phyloP scores from a whole-genome alignment of 805 yeast species.

The Saccharomycopsis capsularis region DNA sequence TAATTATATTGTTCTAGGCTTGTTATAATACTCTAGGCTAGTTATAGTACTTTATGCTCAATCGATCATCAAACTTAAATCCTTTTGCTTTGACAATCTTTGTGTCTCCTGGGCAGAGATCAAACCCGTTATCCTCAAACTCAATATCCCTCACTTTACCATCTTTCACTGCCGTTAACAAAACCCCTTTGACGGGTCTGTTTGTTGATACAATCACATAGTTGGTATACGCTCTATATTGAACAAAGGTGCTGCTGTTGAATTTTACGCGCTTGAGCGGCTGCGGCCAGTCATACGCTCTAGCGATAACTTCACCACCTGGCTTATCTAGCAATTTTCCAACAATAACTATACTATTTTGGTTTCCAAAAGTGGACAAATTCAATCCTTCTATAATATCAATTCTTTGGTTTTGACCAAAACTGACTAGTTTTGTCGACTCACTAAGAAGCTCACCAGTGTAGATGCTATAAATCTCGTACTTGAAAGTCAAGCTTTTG shows the following conservation, averaged over 20 bases:
- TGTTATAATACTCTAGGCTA: too few relatives aligned
- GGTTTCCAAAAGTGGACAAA: neutral
- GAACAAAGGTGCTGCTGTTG: conserved; percentile 24
- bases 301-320: conserved; percentile 25
- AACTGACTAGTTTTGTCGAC: too few relatives aligned
- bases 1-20: too few relatives aligned
- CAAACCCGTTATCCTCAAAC: conserved; percentile 42
- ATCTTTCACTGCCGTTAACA: conserved; percentile 24
- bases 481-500: conserved; percentile 25
- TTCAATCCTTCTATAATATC: neutral
- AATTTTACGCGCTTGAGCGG: conserved; percentile 11
- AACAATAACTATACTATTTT: neutral
- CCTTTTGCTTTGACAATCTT: conserved; percentile 17
- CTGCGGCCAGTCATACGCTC: conserved; percentile 45
- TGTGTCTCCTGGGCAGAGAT: conserved; percentile 36
- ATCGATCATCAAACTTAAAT: conserved; percentile 2
- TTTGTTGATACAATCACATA: conserved; percentile 26
- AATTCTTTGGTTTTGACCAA: neutral
- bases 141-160: conserved; percentile 23
- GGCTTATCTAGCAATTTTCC: neutral
- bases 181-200: conserved; percentile 41
- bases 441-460: conserved; percentile 29
- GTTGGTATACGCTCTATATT: conserved; percentile 25
- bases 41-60: conserved; percentile 5
- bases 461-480: conserved; percentile 29